phyloP scores from a whole-genome alignment of 2,329 filamentous ascomycete species.

The Talaromyces sp. region DNA sequence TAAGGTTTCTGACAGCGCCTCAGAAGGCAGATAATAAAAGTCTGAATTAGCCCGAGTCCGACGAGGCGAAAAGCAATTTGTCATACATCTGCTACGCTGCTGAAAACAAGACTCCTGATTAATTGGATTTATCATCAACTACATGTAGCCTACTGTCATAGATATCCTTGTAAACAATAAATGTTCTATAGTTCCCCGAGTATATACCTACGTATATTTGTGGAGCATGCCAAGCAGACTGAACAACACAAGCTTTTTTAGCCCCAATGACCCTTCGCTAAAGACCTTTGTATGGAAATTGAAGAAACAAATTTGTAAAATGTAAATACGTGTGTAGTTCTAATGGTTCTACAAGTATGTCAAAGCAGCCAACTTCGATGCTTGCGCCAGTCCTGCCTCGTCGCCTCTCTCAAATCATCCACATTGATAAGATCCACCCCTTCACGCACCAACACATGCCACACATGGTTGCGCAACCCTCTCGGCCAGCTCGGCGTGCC shows the following conservation, averaged over 20 bases:
- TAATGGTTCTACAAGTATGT: no score
- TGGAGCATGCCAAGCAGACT: slow-evolving; percentile 3
- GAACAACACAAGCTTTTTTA: slow-evolving; percentile 1
- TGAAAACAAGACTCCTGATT: background rate
- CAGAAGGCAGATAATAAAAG: no score
- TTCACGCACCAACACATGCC: slow-evolving; percentile 20
- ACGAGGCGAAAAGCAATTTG: background rate
- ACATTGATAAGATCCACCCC: slow-evolving; percentile 20
- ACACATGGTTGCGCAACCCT: slow-evolving; percentile 19
- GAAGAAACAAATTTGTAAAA: no score
- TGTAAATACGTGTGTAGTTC: background rate
- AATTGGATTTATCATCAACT: background rate
- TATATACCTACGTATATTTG: background rate
- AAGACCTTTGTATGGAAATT: no score
- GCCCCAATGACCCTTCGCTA: background rate
- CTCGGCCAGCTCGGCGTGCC: slow-evolving; percentile 17
- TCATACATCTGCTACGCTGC: background rate
- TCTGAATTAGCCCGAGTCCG: no score
- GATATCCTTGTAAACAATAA: background rate
- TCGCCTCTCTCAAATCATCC: slow-evolving; percentile 20
- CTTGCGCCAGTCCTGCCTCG: slow-evolving; percentile 20
- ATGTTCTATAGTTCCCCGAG: background rate
- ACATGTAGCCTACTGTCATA: no score
- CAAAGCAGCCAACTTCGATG: slow-evolving; percentile 19
- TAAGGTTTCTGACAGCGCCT: no score